phyloP scores from a whole-genome alignment of 1,139 yeast species.

The Nakaseomyces nivariensis region DNA sequence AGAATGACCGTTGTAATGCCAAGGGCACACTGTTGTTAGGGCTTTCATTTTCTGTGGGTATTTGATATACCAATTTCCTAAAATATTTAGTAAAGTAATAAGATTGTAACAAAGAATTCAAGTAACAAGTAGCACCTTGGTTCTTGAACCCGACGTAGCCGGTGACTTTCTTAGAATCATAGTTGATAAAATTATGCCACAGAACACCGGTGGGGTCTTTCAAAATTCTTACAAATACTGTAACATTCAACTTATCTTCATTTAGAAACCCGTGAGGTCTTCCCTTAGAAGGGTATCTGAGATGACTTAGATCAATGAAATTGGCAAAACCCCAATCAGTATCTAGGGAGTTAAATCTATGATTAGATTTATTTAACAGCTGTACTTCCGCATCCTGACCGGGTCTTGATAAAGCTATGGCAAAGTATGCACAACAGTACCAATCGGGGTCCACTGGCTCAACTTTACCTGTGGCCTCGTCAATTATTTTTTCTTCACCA shows the following conservation, averaged over 20 bases:
- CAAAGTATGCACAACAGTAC: constrained; percentile 88
- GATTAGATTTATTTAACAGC: constrained; percentile 61
- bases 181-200: constrained; percentile 80
- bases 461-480: constrained; percentile 28
- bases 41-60: constrained; percentile 61
- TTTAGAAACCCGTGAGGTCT: constrained; percentile 37
- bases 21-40: constrained; percentile 57
- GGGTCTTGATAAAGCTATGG: constrained; percentile 79
- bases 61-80: constrained; percentile 76
- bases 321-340: constrained; percentile 95
- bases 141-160: constrained; percentile 90
- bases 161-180: constrained; percentile 78
- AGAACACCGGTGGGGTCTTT: constrained; percentile 89
- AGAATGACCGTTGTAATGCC: constrained; percentile 81
- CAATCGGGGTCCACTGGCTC: constrained; percentile 42
- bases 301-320: constrained; percentile 50
- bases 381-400: constrained; percentile 47
- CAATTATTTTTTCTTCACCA: constrained; percentile 19
- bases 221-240: constrained; percentile 67
- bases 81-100: constrained; percentile 78
- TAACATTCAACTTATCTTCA: constrained; percentile 52
- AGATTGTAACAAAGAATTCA: constrained; percentile 84
- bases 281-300: constrained; percentile 30
- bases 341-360: constrained; percentile 65
- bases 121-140: constrained; percentile 97